Evolutionary conservation across 345 rosid genomes (phyloP).

Genomic region (Citrus maxima): DNA sequence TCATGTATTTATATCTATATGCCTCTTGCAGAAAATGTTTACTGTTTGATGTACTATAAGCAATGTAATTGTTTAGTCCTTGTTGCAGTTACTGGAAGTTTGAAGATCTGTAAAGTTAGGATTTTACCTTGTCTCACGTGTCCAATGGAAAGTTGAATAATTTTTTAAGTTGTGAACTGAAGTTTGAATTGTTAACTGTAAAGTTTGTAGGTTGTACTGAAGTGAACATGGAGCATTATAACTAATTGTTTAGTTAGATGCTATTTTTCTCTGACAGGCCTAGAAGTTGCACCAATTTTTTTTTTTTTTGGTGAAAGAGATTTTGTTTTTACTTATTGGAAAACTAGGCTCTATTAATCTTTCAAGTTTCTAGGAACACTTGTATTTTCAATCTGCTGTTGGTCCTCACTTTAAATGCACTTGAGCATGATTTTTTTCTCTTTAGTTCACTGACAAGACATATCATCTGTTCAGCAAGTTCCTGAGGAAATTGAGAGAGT

Average conservation of each 20-base stretch:
- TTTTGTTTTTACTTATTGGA: neutral
- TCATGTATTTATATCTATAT: neutral
- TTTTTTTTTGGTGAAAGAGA: neutral
- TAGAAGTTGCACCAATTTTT: neutral
- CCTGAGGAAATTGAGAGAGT: slow-evolving; percentile 96
- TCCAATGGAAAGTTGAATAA: neutral
- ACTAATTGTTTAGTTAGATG: neutral
- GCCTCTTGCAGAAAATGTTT: neutral
- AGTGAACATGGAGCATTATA: neutral
- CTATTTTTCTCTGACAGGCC: neutral
- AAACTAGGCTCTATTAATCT: neutral
- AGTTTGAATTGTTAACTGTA: neutral
- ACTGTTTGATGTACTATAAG: neutral
- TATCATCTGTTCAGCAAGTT: slow-evolving; percentile 64
- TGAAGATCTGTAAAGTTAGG: neutral
- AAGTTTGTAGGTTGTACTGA: neutral
- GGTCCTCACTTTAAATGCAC: neutral
- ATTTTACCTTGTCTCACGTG: neutral
- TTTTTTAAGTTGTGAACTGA: neutral
- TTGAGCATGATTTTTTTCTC: neutral
- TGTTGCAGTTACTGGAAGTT: neutral
- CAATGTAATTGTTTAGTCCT: neutral
- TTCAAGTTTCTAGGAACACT: neutral
- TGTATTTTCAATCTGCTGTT: neutral
- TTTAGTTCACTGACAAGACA: neutral